These are phyloP conservation scores for Podospora pseudopauciseta DNA, from an alignment of 495 filamentous ascomycete genomes.

Conservation along the genomic window DNA sequence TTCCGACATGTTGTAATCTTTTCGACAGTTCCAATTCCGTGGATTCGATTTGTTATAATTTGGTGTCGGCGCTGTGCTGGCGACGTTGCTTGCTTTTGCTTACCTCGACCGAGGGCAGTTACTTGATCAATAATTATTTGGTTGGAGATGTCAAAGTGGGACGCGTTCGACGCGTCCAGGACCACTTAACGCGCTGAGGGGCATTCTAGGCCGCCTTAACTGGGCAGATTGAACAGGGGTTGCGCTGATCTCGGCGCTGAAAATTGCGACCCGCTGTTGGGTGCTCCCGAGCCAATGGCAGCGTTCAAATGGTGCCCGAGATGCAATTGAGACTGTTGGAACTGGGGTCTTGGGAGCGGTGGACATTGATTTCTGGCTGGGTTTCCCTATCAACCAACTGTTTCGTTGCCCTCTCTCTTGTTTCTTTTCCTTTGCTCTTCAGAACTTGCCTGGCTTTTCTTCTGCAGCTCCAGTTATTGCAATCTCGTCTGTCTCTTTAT, in stretches of 20 bases:
- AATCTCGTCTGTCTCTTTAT: background rate
- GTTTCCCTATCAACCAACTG: background rate
- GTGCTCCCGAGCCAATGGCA: background rate
- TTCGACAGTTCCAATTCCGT: conserved; percentile 3
- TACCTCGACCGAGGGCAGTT: background rate
- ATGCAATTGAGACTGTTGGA: background rate
- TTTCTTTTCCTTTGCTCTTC: background rate
- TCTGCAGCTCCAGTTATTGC: background rate
- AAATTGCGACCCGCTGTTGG: background rate
- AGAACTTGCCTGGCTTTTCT: background rate
- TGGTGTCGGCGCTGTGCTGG: background rate
- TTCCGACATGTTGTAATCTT: conserved; percentile 46
- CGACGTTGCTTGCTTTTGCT: background rate
- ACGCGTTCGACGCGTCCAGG: conserved; percentile 13
- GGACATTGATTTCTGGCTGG: background rate
- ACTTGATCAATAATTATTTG: conserved; percentile 5
- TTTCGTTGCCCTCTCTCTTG: background rate
- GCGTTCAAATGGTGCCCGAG: background rate
- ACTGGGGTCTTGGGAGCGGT: background rate
- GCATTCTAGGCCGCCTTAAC: conserved; percentile 6
- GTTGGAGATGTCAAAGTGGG: conserved; percentile 2
- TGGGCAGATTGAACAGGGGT: background rate
- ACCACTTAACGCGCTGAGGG: conserved; percentile 29
- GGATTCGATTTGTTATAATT: conserved; percentile 18
- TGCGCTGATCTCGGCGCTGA: background rate